phyloP scores from a whole-genome alignment of 2,329 filamentous ascomycete genomes.

The Colletotrichum coccodes region DNA sequence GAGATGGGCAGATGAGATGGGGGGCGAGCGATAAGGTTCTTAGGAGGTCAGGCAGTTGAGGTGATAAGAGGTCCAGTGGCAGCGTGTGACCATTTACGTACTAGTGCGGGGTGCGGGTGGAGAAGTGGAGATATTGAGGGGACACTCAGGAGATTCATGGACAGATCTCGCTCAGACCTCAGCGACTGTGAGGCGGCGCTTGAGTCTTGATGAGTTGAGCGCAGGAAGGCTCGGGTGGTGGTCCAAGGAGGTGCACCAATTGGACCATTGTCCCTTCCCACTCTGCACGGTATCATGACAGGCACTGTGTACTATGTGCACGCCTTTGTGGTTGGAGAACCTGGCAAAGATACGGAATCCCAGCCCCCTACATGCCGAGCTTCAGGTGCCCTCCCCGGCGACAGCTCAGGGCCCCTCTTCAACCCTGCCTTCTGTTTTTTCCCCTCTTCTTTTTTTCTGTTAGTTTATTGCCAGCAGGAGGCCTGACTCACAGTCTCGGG shows the following conservation, averaged over 20 bases:
- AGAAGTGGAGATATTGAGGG: background rate
- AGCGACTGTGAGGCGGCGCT: background rate
- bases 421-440: background rate
- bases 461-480: background rate
- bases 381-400: too few relatives aligned
- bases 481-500: background rate
- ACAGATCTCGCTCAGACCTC: background rate
- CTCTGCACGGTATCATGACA: background rate
- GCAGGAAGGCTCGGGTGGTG: background rate
- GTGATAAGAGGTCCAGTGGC: slow-evolving; percentile 14
- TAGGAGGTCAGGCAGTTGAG: background rate
- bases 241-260: background rate
- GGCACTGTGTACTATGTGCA: background rate
- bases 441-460: background rate
- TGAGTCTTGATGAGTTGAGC: background rate
- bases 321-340: background rate
- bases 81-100: slow-evolving; percentile 4
- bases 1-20: background rate
- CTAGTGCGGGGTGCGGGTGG: slow-evolving; percentile 14
- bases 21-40: slow-evolving; percentile 2
- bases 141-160: background rate
- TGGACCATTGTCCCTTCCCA: background rate
- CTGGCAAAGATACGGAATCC: background rate
- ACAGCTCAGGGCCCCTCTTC: background rate
- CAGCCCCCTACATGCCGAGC: background rate